Percentiles rank a stretch among this genome's conserved stretches.
Conservation (phyloP, 2,329 filamentous ascomycete genomes). For the Beauveria rudraprayagi region DNA sequence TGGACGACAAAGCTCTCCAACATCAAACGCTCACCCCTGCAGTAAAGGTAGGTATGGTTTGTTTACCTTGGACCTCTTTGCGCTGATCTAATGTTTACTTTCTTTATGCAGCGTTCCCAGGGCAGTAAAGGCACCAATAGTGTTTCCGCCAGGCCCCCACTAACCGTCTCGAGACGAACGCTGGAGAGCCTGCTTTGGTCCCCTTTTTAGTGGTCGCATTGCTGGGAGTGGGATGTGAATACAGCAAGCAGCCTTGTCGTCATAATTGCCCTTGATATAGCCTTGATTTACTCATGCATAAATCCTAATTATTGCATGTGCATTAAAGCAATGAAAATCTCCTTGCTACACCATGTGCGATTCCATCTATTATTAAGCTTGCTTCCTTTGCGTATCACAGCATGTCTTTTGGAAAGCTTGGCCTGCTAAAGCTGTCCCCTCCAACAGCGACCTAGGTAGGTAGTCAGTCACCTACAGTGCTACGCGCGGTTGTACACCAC, state of each 20-base stretch:
- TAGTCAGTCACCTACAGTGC: too few relatives aligned
- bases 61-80: not conserved
- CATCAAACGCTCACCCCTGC: not conserved
- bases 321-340: not conserved
- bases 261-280: not conserved
- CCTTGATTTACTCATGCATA: not conserved
- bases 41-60: not conserved
- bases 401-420: not conserved
- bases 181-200: not conserved
- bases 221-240: not conserved
- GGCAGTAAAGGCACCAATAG: not conserved
- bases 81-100: slow-evolving; percentile 5
- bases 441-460: too few relatives aligned
- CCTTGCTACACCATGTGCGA: not conserved
- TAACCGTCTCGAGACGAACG: not conserved
- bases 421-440: not conserved
- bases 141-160: not conserved
- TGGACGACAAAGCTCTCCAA: not conserved
- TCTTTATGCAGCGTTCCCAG: not conserved
- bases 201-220: not conserved
- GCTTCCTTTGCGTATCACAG: not conserved
- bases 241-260: not conserved
- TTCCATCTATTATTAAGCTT: not conserved
- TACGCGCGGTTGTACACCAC: not conserved
- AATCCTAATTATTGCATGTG: not conserved